Base-by-base conservation (phyloP, 768 basidiomycete genomes). In the Tulasnella sp. region DNA sequence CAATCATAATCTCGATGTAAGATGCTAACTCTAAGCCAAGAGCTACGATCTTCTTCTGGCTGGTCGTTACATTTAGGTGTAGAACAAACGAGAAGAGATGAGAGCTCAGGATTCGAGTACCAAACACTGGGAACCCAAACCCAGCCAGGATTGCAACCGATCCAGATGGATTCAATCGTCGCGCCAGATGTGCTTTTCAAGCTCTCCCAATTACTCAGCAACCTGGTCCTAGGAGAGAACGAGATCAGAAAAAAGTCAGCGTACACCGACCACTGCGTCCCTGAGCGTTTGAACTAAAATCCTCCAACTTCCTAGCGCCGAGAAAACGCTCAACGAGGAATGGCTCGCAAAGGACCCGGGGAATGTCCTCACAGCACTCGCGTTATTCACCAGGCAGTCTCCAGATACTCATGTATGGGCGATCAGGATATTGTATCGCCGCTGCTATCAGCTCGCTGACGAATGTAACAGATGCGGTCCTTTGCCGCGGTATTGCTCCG, bases 401-500 rank as follows among this genome's bases (percentile, higher is more conserved):
- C 86, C 86, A 66, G 85, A 85, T 0, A 86, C 88, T 70, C 83
- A 88, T 72, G 87, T 87, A 65, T 70, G 85, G 77, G 32, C 27
- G 10, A 19, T 49, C 13, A 49, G 10, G n/a, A n/a, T n/a, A n/a
- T 45, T 17, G 29, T 56, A 10, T 50, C 11, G 8, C n/a, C 32
- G 17, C 1, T 10, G 21, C 23, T 11, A 8, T 15, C 13, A 13
- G 42, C 13, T 13, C 42, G 13, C 19, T 13, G 13, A 43, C 19
- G 13, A 13, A n/a, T n/a, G n/a, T n/a, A n/a, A n/a, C n/a, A 88
- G 86, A 90, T 90, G 88, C 82, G 87, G 27, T 86, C 85, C 0
- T 89, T 90, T 71, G 87, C 88, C 1, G 75, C 89, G 27, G 87
- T 91, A 9, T 79, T 90, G 29, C 78, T 89, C 27, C 81, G 88